These are phyloP conservation scores for Chaetomiaceae sp. DNA, from an alignment of 2,329 filamentous ascomycete species.

Conservation along the genomic window DNA sequence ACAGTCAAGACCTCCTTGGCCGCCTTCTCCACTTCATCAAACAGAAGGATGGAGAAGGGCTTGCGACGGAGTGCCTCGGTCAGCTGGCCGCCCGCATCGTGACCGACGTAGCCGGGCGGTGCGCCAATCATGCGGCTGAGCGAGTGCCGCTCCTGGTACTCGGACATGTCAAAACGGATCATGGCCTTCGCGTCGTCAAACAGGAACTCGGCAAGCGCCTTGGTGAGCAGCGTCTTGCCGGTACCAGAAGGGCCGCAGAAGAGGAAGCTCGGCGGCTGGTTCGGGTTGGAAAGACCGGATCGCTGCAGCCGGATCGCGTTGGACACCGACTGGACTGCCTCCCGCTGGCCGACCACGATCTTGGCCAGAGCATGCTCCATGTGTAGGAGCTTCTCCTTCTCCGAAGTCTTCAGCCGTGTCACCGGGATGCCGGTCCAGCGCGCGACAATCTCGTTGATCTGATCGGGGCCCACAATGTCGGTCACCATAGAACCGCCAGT, in stretches of 20 bases:
- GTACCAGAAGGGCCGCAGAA: constrained; percentile 99
- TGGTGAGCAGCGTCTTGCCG: constrained; percentile 94
- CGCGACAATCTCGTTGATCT: constrained; percentile 98
- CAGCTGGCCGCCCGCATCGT: constrained; percentile 91
- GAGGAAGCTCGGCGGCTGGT: constrained; percentile 94
- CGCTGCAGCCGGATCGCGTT: constrained; percentile 95
- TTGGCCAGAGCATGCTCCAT: constrained; percentile 88
- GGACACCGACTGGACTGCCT: constrained; percentile 87
- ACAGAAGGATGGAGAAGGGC: constrained; percentile 95
- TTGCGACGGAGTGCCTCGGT: constrained; percentile 91
- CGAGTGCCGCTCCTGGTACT: constrained; percentile 96
- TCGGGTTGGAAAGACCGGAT: constrained; percentile 90
- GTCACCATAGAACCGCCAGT: constrained; percentile 72
- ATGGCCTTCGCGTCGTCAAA: constrained; percentile 97
- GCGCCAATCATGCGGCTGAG: constrained; percentile 97
- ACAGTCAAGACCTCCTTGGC: constrained; percentile 97
- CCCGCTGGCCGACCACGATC: constrained; percentile 87
- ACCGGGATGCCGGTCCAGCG: constrained; percentile 99
- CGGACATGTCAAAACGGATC: constrained; percentile 99
- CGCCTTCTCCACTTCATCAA: constrained; percentile 97
- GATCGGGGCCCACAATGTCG: constrained; percentile 90
- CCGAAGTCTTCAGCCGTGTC: constrained; percentile 85
- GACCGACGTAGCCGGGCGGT: constrained; percentile 92
- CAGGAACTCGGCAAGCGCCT: constrained; percentile 93
- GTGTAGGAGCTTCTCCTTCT: constrained; percentile 96